Conservation (phyloP, 495 filamentous ascomycete genomes). For the Terfezia boudieri region DNA sequence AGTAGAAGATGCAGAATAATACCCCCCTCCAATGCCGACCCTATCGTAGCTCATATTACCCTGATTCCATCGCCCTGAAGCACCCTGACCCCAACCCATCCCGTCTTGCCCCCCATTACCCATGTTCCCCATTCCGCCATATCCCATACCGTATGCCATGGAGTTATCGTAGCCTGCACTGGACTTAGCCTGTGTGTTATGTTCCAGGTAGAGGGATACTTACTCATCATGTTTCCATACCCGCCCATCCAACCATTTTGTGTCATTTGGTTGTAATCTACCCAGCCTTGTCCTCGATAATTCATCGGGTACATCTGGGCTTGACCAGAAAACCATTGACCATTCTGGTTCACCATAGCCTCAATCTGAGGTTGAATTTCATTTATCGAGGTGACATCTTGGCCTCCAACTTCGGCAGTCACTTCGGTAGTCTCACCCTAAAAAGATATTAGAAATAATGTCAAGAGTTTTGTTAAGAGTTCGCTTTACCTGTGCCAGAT, state of each 20-base stretch:
- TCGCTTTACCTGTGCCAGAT: too few relatives aligned
- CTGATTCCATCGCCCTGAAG: slow-evolving; percentile 38
- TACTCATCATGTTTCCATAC: slow-evolving; percentile 42
- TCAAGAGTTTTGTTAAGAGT: too few relatives aligned
- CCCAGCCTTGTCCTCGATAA: slow-evolving; percentile 31
- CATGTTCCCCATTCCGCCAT: slow-evolving; percentile 56
- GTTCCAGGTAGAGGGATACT: slow-evolving; percentile 17
- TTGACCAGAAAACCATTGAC: slow-evolving; percentile 15
- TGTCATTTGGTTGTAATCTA: slow-evolving; percentile 53
- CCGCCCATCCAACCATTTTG: slow-evolving; percentile 20
- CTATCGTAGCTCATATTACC: slow-evolving; percentile 36
- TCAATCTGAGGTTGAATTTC: slow-evolving; percentile 8
- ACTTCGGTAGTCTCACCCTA: slow-evolving; percentile 5
- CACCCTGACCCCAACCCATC: slow-evolving; percentile 26
- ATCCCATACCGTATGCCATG: slow-evolving; percentile 65
- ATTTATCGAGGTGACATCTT: slow-evolving; percentile 11
- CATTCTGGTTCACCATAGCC: background rate
- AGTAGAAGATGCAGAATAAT: slow-evolving; percentile 20
- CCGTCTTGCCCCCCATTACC: slow-evolving; percentile 34
- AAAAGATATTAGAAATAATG: too few relatives aligned
- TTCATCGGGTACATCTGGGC: slow-evolving; percentile 1
- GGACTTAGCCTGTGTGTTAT: background rate
- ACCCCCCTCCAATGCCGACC: slow-evolving; percentile 25
- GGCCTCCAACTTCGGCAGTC: slow-evolving; percentile 3
- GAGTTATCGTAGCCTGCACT: slow-evolving; percentile 40